Evolutionary conservation across 768 basidiomycete species (phyloP), one percentile per base, ranked within the genome.

Genomic region (Tylopilus plumbeoviolaceoides): DNA sequence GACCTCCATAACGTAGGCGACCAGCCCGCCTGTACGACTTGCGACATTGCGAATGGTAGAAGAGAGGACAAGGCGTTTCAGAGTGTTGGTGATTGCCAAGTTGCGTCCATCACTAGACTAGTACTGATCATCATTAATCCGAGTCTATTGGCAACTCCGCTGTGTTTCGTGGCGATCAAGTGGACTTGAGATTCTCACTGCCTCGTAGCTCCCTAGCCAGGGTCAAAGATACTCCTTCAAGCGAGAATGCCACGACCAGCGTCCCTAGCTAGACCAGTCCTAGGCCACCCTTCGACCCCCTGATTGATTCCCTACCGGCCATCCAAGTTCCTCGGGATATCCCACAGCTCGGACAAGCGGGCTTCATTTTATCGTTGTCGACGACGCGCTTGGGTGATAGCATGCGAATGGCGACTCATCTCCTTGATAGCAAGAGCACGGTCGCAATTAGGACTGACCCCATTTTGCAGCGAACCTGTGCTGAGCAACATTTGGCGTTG

Each of bases 1-100:
- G 75, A 72, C 68, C 77, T 84, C 94, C 94, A 98, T 1, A 89
- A 89, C 1, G 79, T 80, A 0, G 89, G 86, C 0, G 79, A 70
- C 94, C 94, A 95, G 5, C 4, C 43, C 1, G 48, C 25, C 23
- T 51, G 52, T 25, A 39, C 38, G 44, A 50, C 51, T 49, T 44
- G n/a, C 1, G 59, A 50, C 57, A 59, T 64, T 44, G 44, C 12
- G 40, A 27, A 46, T 1, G 14, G 57, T 21, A 9, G 7, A 30
- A 33, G 23, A 12, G 10, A n/a, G 28, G 42, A 28, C 28, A 38
- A 18, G 23, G 7, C 39, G 15, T 7, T 20, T 47, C 17, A 12
- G 3, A 14, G 36, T 40, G 6, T 18, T 23, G 3, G 20, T 14
- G 20, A 21, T 5, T n/a, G 18, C 6, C 33, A 35, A 15, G 14